Evolutionary conservation across 1,284 basidiomycete genomes (phyloP), one percentile per base, ranked within the genome.

Genomic region (Ganoderma meredithae): DNA sequence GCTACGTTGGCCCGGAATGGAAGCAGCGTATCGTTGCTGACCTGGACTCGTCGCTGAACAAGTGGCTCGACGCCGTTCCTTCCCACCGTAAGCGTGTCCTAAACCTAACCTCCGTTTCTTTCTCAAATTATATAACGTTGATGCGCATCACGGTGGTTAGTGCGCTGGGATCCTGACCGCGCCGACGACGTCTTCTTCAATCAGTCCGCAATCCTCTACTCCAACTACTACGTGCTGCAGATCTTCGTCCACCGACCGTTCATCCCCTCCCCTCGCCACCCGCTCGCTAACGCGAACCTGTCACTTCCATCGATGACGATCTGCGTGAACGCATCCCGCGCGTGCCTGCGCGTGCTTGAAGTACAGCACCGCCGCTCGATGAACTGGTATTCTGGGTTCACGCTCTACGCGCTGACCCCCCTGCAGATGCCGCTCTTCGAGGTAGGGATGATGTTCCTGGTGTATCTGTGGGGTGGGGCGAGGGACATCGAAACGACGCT

Each of bases 171-270:
- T 74, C 89, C 92, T 0, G 82, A 86, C 40, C 85, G 88, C 31
- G 82, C 88, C 70, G 81, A 92, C 69, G 62, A 65, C 0, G 71
- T 79, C 1, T 89, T 90, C 73, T 92, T 95, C 79, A 83, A 87
- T 68, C 93, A 95, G 79, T 92, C 91, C 0, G 90, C 88, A 0
- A 73, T 81, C 15, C 83, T 95, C 3, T 93, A 93, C 73, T 79
- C 85, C 2, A 81, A 83, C 10, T 95, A 92, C 76, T 94, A 95
- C 76, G 83, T 90, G 68, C 82, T 91, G n/a, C 91, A 92, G 73
- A 95, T 95, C 74, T 83, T 91, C 52, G 89, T 95, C 53, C 94
- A 95, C 76, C 85, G 94, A 7, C 92, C 92, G 0, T 95, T 95
- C 80, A 94, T 95, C 64, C 91, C 92, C 0, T 88, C 89, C 0